Evolutionary conservation across 495 filamentous ascomycete species (phyloP).

Genomic region (Penicillium simplicissimum): DNA sequence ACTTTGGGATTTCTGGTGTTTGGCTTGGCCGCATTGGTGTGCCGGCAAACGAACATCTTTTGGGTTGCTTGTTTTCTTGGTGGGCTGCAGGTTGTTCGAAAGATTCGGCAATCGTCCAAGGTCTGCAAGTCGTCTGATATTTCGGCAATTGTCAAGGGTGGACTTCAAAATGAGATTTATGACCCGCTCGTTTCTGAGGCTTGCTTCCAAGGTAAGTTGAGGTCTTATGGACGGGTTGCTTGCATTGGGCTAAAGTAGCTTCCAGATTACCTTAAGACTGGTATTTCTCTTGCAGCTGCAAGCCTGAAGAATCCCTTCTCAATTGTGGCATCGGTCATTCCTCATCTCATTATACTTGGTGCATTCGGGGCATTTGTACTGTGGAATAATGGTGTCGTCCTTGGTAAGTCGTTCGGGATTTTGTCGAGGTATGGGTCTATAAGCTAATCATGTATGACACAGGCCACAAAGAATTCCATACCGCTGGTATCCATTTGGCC

Average conservation of each 20-base stretch:
- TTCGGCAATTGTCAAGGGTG: conserved; percentile 29
- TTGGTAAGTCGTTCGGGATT: conserved; percentile 55
- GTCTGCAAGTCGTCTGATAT: conserved; percentile 25
- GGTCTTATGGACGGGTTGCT: not conserved
- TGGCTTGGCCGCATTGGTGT: conserved; percentile 64
- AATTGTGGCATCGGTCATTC: conserved; percentile 53
- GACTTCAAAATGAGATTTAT: conserved; percentile 60
- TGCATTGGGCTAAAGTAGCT: conserved; percentile 24
- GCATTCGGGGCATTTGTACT: conserved; percentile 73
- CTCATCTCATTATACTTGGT: conserved; percentile 66
- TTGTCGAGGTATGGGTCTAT: not conserved
- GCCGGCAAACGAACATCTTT: conserved; percentile 94
- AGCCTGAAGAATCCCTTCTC: conserved; percentile 52
- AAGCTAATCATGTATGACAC: conserved; percentile 3
- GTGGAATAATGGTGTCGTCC: conserved; percentile 89
- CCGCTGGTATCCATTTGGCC: conserved; percentile 81
- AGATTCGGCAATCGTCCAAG: conserved; percentile 32
- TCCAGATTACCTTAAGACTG: conserved; percentile 60
- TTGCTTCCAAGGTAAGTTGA: conserved; percentile 54
- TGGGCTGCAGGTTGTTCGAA: conserved; percentile 64
- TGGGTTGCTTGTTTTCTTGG: conserved; percentile 90
- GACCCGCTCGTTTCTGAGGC: conserved; percentile 61
- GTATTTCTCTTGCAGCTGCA: conserved; percentile 60
- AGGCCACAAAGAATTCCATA: conserved; percentile 93
- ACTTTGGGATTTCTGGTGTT: conserved; percentile 48